Conservation (phyloP, 148 eudicot species). For the Fagopyrum esculentum region DNA sequence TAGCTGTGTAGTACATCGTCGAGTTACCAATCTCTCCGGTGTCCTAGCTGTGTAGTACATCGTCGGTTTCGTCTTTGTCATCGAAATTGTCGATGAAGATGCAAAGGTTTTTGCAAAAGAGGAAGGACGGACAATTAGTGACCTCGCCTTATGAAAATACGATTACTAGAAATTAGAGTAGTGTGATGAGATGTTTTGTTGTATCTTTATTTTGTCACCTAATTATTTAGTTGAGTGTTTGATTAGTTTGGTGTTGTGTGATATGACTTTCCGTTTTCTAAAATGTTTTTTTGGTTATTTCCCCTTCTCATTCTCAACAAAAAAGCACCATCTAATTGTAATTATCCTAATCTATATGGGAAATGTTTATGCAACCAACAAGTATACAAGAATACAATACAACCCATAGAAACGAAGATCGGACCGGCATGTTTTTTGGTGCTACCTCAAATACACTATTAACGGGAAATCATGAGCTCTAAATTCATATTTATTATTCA, state of each 20-base stretch:
- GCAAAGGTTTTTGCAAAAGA: conserved; percentile 1
- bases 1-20: not conserved
- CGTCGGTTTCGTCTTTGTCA: not conserved
- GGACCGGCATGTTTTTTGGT: too few relatives aligned
- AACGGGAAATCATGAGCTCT: too few relatives aligned
- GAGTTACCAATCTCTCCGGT: not conserved
- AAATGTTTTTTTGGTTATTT: too few relatives aligned
- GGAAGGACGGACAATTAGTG: not conserved
- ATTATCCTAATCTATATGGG: too few relatives aligned
- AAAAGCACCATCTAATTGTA: too few relatives aligned
- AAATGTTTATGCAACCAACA: too few relatives aligned
- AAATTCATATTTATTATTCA: too few relatives aligned
- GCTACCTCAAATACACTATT: too few relatives aligned
- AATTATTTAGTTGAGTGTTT: not conserved
- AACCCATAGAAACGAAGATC: too few relatives aligned
- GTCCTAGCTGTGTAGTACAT: too few relatives aligned
- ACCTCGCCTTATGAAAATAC: not conserved
- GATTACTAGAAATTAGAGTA: not conserved
- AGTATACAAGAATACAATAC: too few relatives aligned
- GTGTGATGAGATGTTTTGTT: not conserved
- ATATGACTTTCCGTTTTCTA: not conserved
- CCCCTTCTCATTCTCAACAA: too few relatives aligned
- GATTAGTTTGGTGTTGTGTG: not conserved
- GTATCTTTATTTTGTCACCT: not conserved
- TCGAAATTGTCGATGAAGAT: conserved; percentile 7